These are phyloP conservation scores for Sporothrix dimorphospora DNA, from an alignment of 2,329 filamentous ascomycete genomes.

Conservation along the genomic window DNA sequence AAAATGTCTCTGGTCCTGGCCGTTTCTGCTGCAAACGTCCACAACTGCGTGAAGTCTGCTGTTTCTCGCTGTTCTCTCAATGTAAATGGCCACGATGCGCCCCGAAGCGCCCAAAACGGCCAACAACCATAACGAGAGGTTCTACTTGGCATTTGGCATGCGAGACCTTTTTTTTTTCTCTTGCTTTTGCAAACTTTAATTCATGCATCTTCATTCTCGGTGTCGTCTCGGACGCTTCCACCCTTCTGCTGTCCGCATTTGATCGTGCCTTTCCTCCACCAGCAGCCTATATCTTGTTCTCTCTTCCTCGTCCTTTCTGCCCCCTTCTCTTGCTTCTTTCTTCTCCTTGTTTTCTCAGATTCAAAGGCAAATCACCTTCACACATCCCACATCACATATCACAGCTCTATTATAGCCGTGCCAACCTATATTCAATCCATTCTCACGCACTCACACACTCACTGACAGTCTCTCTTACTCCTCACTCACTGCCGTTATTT, in stretches of 20 bases:
- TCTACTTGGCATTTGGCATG: not conserved
- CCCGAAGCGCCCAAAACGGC: constrained; percentile 17
- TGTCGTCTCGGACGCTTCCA: too few relatives aligned
- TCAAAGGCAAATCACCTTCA: not conserved
- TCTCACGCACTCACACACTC: not conserved
- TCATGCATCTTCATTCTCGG: not conserved
- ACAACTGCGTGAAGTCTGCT: not conserved
- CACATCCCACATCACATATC: not conserved
- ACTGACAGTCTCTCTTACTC: not conserved
- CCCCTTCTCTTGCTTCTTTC: not conserved
- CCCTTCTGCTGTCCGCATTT: constrained; percentile 2
- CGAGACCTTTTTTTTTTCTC: not conserved
- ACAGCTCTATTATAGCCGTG: not conserved
- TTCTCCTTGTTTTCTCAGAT: not conserved
- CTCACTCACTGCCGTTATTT: not conserved
- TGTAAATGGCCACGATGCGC: not conserved
- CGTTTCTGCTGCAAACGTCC: constrained; percentile 21
- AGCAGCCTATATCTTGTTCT: constrained; percentile 12
- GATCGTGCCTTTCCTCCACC: not conserved
- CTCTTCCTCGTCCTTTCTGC: not conserved
- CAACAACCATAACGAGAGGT: not conserved
- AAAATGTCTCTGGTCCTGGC: not conserved
- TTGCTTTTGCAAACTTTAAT: not conserved
- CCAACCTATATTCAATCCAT: not conserved
- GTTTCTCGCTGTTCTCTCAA: not conserved